Conservation (phyloP, 2,329 filamentous ascomycete genomes). For the Epicoccum nigrum region DNA sequence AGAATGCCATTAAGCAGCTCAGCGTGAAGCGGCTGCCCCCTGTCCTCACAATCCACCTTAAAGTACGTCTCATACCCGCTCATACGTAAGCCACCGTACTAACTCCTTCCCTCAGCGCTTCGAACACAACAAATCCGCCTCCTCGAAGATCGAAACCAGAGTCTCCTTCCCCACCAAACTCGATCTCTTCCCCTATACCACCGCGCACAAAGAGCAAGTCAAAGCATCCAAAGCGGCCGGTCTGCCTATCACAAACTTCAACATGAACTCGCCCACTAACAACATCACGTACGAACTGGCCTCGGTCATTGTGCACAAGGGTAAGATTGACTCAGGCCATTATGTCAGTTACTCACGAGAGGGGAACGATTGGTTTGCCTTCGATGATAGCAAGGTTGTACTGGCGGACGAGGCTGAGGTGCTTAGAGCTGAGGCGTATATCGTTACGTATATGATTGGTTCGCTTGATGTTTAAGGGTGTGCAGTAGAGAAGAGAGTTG, state of each 20-base stretch:
- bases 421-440: conserved; percentile 82
- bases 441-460: conserved; percentile 75
- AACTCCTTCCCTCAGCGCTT: conserved; percentile 60
- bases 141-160: conserved; percentile 85
- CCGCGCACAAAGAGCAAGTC: conserved; percentile 54
- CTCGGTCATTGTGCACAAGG: conserved; percentile 90
- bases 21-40: conserved; percentile 85
- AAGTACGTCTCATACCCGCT: conserved; percentile 62
- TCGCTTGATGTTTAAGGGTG: conserved; percentile 28
- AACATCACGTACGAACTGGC: conserved; percentile 81
- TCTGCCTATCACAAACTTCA: conserved; percentile 35
- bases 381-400: conserved; percentile 93
- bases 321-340: conserved; percentile 90
- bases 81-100: conserved; percentile 18
- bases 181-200: conserved; percentile 90
- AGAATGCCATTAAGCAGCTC: conserved; percentile 83
- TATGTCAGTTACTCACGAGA: conserved; percentile 89
- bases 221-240: conserved; percentile 48
- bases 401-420: conserved; percentile 84
- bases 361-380: conserved; percentile 88
- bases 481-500: too few relatives aligned
- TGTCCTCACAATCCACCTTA: conserved; percentile 89
- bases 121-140: conserved; percentile 75
- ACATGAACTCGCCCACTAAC: conserved; percentile 50
- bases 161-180: conserved; percentile 86